Percentiles rank a stretch among this genome's conserved stretches.
phyloP scores from a whole-genome alignment of 192 early-diverging fungal genomes.

The Coemansia sp. region DNA sequence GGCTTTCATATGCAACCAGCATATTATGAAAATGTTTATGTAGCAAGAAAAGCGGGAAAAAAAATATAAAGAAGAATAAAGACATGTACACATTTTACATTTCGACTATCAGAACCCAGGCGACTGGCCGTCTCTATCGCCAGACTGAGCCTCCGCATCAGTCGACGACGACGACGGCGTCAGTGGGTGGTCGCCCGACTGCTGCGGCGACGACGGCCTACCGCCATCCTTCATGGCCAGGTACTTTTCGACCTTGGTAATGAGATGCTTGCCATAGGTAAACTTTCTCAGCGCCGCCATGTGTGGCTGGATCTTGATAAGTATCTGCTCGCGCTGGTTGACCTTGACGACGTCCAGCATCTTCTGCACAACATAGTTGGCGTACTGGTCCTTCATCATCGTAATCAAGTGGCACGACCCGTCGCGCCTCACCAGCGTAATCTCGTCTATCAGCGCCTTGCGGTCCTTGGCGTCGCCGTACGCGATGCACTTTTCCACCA shows the following conservation, averaged over 20 bases:
- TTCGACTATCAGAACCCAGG: not conserved
- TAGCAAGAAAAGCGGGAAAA: not conserved
- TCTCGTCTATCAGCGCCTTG: constrained; percentile 89
- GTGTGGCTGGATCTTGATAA: constrained; percentile 91
- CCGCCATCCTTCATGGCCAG: constrained; percentile 19
- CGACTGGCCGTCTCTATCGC: constrained; percentile 2
- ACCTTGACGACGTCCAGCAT: constrained; percentile 97
- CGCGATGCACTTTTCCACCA: constrained; percentile 97
- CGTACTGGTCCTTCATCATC: constrained; percentile 99
- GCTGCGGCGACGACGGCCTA: constrained; percentile 6
- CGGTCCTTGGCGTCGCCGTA: constrained; percentile 86
- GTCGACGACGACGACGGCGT: constrained; percentile 1
- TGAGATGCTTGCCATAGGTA: constrained; percentile 97
- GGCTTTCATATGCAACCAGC: not conserved
- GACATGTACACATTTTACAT: constrained; percentile 5
- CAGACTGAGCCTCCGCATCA: not conserved
- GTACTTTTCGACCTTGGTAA: constrained; percentile 62
- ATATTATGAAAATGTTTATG: not conserved
- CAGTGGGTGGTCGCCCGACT: not conserved
- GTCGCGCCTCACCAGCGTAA: constrained; percentile 79
- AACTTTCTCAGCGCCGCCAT: constrained; percentile 91
- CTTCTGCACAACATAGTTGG: constrained; percentile 99
- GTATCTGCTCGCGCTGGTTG: constrained; percentile 82
- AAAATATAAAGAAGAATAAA: not conserved
- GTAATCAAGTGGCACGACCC: constrained; percentile 72